Evolutionary conservation across 2,329 filamentous ascomycete genomes (phyloP), one percentile per base, ranked within the genome.

Genomic region (Leptographium radiaticola): DNA sequence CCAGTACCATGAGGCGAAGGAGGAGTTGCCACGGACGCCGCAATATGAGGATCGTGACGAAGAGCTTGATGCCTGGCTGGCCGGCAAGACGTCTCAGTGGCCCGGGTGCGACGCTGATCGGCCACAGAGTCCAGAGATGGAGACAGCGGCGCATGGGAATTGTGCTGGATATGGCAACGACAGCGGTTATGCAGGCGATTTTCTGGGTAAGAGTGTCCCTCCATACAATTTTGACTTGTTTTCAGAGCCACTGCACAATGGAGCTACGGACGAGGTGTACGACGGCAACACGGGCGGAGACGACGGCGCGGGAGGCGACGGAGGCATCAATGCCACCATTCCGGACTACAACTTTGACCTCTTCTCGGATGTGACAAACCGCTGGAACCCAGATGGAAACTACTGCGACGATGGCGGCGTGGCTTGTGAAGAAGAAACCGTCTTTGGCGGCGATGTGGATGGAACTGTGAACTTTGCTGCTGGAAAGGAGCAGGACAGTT

Each of bases 311-410:
- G 18, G 18, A 44, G n/a, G 30, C 16, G 6, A 20, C 45, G 8
- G 31, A 25, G 25, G 18, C 42, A 44, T 44, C 16, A 20, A 45
- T 25, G 38, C 38, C 13, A 31, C 53, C 7, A 34, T 56, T 2
- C 55, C 57, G 1, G 46, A 55, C n/a, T 59, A 56, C 43, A 33
- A 56, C n/a, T 56, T 59, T 43, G 54, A 58, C 25, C 30, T 54
- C 15, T 56, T 58, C 39, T 55, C 56, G 7, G 57, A 56, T 6
- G 43, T 49, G 7, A 40, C 52, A 5, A 49, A 43, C 30, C 39
- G 38, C 13, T 52, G 55, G 52, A 39, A 18, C n/a, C 15, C 9
- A 7, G 33, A 52, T 4, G 40, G 33, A 2, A 31, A 39, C 13
- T 33, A 30, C 20, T 18, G 40, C 46, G 34, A 11, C 36, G 25